Conservation (phyloP, 441 rosid species). For the Gossypium schwendimanii region DNA sequence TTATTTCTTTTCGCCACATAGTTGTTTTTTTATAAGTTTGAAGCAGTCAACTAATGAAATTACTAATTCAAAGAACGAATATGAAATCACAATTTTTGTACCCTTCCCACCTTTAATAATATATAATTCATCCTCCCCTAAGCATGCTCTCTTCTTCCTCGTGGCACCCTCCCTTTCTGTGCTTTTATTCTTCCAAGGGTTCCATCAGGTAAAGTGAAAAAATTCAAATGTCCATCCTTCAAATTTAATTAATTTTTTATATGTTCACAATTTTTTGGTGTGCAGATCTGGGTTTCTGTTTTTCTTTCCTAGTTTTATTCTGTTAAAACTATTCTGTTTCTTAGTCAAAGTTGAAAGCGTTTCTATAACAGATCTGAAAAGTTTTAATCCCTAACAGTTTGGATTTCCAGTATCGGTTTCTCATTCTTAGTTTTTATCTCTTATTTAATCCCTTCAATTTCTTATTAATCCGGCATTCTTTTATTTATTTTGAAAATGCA, state of each 20-base stretch:
- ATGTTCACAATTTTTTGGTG: neutral
- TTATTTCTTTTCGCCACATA: too few species aligned
- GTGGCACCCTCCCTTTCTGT: constrained; percentile 24
- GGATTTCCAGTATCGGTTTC: neutral
- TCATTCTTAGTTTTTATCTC: neutral
- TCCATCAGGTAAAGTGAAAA: constrained; percentile 18
- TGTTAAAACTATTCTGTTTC: neutral
- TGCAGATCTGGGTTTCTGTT: neutral
- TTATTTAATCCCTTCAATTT: neutral
- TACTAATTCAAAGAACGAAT: too few species aligned
- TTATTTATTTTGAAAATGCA: neutral
- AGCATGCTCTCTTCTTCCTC: neutral
- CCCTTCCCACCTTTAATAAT: too few species aligned
- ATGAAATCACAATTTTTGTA: too few species aligned
- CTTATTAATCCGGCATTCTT: neutral
- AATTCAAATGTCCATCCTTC: neutral
- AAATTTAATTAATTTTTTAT: neutral
- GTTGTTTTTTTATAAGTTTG: too few species aligned
- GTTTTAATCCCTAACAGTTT: neutral
- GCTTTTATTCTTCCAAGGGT: constrained; percentile 17
- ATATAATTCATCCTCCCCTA: neutral
- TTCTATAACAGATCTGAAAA: constrained; percentile 15
- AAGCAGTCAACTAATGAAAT: too few species aligned
- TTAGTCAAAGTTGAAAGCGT: neutral
- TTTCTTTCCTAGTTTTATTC: neutral